These are phyloP conservation scores for Cyberlindnera suaveolens DNA, from an alignment of 805 yeast species.

Conservation along the genomic window DNA sequence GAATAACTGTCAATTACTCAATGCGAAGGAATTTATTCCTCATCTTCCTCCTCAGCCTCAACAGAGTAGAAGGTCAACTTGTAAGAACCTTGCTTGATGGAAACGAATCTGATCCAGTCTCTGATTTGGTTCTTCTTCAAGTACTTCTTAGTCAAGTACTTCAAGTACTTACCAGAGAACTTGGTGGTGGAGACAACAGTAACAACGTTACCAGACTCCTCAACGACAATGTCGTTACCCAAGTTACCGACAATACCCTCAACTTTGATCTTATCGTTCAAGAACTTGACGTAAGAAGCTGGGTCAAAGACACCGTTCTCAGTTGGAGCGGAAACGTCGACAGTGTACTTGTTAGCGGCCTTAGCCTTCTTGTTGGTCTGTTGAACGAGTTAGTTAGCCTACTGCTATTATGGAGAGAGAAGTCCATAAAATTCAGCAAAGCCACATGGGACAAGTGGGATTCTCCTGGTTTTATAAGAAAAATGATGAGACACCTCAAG, in stretches of 20 bases:
- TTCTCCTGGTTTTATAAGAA: conserved; percentile 15
- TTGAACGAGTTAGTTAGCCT: conserved; percentile 49
- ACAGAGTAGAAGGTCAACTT: conserved; percentile 98
- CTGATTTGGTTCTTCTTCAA: conserved; percentile 99
- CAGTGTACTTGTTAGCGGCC: conserved; percentile 83
- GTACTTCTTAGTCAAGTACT: conserved; percentile 99
- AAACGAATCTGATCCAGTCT: conserved; percentile 99
- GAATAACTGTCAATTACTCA: conserved; percentile 14
- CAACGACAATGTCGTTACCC: conserved; percentile 87
- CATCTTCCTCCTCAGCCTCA: conserved; percentile 94
- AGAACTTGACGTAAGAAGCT: conserved; percentile 95
- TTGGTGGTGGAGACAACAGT: conserved; percentile 85
- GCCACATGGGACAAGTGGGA: conserved; percentile 7
- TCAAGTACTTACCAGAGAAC: conserved; percentile 99
- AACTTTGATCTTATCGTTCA: conserved; percentile 98
- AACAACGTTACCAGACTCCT: conserved; percentile 84
- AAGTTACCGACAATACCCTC: conserved; percentile 96
- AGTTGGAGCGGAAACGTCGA: conserved; percentile 96
- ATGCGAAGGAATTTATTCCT: conserved; percentile 53
- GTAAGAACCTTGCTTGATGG: conserved; percentile 92
- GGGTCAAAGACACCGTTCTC: conserved; percentile 97
- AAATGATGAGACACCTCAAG: conserved; percentile 14
- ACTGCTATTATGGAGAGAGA: conserved; percentile 43
- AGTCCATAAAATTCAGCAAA: conserved; percentile 31
- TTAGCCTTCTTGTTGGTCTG: conserved; percentile 80